Base-by-base conservation (phyloP, 2,329 filamentous ascomycete genomes). In the Aureobasidium sp. region DNA sequence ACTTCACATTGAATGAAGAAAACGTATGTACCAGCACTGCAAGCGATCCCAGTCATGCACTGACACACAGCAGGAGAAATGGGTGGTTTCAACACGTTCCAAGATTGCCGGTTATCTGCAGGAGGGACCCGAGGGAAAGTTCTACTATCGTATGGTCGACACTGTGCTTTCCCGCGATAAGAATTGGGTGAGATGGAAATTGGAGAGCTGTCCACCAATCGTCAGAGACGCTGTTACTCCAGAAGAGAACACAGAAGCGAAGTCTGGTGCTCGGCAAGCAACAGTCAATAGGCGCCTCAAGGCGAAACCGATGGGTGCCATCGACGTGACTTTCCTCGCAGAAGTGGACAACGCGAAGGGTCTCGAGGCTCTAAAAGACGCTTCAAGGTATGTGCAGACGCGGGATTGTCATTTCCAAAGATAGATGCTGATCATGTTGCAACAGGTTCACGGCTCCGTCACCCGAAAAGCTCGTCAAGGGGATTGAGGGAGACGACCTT, bases 131-230 rank as follows among this genome's bases (percentile, higher is more conserved):
- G 92, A 96, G 70, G 94, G 94, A 34, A 89, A 90, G 66, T 96
- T 96, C 75, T 99, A 97, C 75, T 89, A 91, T 75, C 88, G 94
- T 42, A 96, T 97, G 85, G 91, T 99, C 36, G 93, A 97, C 73
- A 97, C 92, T 14, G 93, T 99, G 36, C 84, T 99, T 34, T 90
- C 91, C 27, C 84, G 94, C 65, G 94, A 99, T 75, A 97, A 97
- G 79, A 97, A 97, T 72, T 99, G 95, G 95, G 91, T 95, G 48
- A 88, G 91, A 65, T 99, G 94, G 94, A 99, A 99, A 77, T 87
- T 93, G 64, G 91, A 97, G 73, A 90, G 87, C 67, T 99, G 94
- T 72, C 90, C 91, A 27, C 84, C 88, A 6, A 97, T 99, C 70
- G 87, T 92, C 70, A 84, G 85, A 64, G 84, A 88, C 25, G 79